Evolutionary conservation across 2,329 filamentous ascomycete genomes (phyloP).

Genomic region (Penicillium sp.): DNA sequence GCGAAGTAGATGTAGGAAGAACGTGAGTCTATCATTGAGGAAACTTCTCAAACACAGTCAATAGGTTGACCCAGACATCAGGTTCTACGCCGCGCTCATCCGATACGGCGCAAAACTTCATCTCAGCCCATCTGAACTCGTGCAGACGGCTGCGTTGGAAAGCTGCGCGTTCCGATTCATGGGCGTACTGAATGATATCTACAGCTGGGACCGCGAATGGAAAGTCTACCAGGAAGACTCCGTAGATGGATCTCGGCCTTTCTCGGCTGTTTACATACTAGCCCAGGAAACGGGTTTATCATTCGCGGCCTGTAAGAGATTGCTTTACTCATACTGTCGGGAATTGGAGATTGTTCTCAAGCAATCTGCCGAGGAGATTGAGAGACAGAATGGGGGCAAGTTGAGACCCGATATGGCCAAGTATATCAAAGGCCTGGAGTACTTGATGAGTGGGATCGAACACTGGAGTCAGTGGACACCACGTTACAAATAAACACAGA

Average conservation of each 20-base stretch:
- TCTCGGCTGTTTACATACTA: constrained; percentile 27
- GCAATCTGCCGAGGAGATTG: constrained; percentile 13
- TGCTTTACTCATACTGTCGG: constrained; percentile 29
- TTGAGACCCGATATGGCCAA: constrained; percentile 19
- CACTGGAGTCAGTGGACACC: constrained; percentile 31
- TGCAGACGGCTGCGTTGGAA: constrained; percentile 18
- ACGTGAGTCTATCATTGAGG: constrained; percentile 18
- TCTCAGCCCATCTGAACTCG: constrained; percentile 16
- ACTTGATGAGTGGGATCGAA: constrained; percentile 30
- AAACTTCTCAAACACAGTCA: neutral
- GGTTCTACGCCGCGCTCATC: constrained; percentile 29
- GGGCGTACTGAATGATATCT: constrained; percentile 29
- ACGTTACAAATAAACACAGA: constrained; percentile 13
- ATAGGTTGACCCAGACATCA: neutral
- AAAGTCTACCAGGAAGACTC: constrained; percentile 19
- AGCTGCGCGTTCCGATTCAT: constrained; percentile 27
- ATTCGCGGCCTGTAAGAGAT: constrained; percentile 25
- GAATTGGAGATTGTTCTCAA: constrained; percentile 26
- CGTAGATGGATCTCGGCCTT: constrained; percentile 24
- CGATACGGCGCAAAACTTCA: constrained; percentile 26
- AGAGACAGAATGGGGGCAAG: neutral
- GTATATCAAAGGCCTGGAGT: constrained; percentile 27
- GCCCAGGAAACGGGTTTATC: constrained; percentile 26
- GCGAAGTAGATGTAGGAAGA: constrained; percentile 26
- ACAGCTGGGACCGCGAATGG: constrained; percentile 32